Conservation (phyloP, 176 grass and related monocot species). For the Carex myosuroides region DNA sequence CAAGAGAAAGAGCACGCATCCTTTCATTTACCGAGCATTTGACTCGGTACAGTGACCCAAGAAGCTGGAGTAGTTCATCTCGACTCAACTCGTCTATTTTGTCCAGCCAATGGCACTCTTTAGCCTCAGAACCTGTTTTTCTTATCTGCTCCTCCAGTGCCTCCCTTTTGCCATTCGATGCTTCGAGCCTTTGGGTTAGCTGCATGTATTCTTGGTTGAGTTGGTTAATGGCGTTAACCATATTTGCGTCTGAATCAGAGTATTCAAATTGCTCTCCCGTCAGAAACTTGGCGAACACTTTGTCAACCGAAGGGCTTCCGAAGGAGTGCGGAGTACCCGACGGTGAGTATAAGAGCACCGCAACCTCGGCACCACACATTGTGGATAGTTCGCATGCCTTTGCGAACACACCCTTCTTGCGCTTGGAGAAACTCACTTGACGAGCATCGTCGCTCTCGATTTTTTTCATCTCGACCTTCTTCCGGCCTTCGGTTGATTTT, state of each 20-base stretch:
- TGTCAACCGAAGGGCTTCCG: conserved; percentile 8
- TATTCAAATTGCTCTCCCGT: neutral
- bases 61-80: conserved; percentile 25
- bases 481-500: neutral
- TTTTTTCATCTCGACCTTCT: conserved; percentile 28
- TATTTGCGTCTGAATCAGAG: neutral
- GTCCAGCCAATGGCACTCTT: neutral
- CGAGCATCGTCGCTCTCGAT: conserved; percentile 24
- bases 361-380: conserved; percentile 27
- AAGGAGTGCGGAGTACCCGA: conserved; percentile 25
- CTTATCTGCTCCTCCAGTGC: neutral
- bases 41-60: neutral
- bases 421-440: conserved; percentile 32
- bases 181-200: neutral
- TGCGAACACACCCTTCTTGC: conserved; percentile 17
- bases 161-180: neutral
- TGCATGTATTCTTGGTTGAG: neutral
- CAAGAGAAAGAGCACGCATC: neutral
- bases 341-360: conserved; percentile 21
- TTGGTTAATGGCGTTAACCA: neutral
- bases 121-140: neutral
- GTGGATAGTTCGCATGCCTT: conserved; percentile 33
- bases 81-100: conserved; percentile 14
- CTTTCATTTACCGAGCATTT: conserved; percentile 15
- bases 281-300: conserved; percentile 9